Conservation (phyloP, 2,329 filamentous ascomycete genomes). For the Hortaea werneckii region DNA sequence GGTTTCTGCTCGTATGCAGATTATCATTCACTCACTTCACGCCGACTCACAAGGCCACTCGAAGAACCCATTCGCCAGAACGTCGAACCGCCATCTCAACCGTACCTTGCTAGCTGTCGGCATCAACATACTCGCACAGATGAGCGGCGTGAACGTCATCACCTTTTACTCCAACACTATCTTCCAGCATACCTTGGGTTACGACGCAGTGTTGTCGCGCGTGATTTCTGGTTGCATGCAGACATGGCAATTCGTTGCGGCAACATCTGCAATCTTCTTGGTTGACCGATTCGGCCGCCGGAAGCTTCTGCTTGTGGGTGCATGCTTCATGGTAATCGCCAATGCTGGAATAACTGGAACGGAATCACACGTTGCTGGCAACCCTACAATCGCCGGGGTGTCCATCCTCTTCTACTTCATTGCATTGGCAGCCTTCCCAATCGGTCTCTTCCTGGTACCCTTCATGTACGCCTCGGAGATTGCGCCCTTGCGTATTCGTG, state of each 20-base stretch:
- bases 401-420: constrained; percentile 19
- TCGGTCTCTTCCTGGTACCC: constrained; percentile 21
- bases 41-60: constrained; percentile 12
- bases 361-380: constrained; percentile 9
- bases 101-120: constrained; percentile 17
- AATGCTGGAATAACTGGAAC: constrained; percentile 15
- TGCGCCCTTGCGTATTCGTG: constrained; percentile 19
- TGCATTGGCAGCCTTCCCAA: constrained; percentile 17
- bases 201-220: constrained; percentile 9
- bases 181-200: constrained; percentile 13
- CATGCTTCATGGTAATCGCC: constrained; percentile 17
- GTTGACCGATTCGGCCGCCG: constrained; percentile 23
- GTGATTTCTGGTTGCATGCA: constrained; percentile 18
- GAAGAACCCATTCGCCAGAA: constrained; percentile 15
- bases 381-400: constrained; percentile 12
- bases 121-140: constrained; percentile 17
- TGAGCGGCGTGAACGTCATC: constrained; percentile 18
- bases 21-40: constrained; percentile 14
- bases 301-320: constrained; percentile 18
- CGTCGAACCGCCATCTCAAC: constrained; percentile 15
- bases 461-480: constrained; percentile 27
- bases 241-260: constrained; percentile 20
- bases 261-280: constrained; percentile 17
- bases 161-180: constrained; percentile 19
- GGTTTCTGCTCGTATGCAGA: constrained; percentile 9